Percentiles rank a stretch among this genome's conserved stretches.
Conservation (phyloP, 163 green algal genomes). For the Scenedesmus sp. region DNA sequence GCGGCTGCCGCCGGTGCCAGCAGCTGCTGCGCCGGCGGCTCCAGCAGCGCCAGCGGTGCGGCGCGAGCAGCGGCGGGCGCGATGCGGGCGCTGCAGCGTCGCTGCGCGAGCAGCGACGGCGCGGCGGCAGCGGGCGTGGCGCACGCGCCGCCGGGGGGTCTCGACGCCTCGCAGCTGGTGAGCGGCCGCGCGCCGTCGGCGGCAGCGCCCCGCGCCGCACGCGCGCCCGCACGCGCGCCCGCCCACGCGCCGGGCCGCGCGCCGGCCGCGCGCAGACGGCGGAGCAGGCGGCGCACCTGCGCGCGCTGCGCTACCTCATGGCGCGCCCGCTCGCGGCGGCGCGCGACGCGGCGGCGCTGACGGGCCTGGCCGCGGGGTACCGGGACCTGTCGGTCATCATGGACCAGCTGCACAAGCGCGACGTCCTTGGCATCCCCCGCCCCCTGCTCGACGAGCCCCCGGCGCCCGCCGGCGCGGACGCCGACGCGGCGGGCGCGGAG, state of each 20-base stretch:
- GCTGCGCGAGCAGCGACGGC: too few species aligned
- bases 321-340: slow-evolving; percentile 28
- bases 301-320: slow-evolving; percentile 17
- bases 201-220: too few species aligned
- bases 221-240: too few species aligned
- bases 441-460: slow-evolving; percentile 39
- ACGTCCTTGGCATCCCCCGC: slow-evolving; percentile 38
- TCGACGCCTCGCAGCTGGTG: too few species aligned
- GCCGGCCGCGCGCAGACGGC: slow-evolving; percentile 13
- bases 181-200: too few species aligned
- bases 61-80: neutral
- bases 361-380: slow-evolving; percentile 28
- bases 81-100: too few species aligned
- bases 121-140: too few species aligned
- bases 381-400: slow-evolving; percentile 40
- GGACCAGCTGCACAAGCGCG: slow-evolving; percentile 44
- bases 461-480: neutral
- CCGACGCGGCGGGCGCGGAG: neutral
- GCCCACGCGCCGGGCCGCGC: too few species aligned
- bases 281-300: slow-evolving; percentile 39
- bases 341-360: slow-evolving; percentile 32
- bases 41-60: neutral
- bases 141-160: too few species aligned
- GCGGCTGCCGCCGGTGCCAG: neutral
- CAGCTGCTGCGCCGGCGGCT: neutral